Conservation (phyloP, 805 yeast species). For the Candida railenensis region DNA sequence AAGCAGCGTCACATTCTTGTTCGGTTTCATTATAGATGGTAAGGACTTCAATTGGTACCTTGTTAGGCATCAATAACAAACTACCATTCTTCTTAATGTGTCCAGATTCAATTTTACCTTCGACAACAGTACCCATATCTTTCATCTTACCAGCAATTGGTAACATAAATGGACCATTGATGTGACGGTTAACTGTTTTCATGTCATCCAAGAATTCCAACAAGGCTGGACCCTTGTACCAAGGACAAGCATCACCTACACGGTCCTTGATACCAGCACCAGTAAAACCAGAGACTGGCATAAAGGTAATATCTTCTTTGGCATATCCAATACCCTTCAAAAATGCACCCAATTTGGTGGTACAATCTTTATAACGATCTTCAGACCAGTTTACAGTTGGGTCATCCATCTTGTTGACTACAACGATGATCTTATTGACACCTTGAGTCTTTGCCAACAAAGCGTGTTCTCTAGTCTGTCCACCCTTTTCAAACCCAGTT, state of each 20-base stretch:
- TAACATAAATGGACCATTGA: constrained; percentile 95
- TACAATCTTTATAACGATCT: constrained; percentile 96
- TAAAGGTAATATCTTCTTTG: constrained; percentile 80
- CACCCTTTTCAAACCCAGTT: constrained; percentile 98
- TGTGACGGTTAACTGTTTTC: constrained; percentile 78
- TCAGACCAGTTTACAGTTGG: constrained; percentile 95
- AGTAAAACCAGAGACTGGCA: constrained; percentile 98
- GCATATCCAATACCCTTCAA: constrained; percentile 87
- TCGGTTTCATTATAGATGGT: constrained; percentile 94
- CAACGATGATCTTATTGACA: constrained; percentile 89
- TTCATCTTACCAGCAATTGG: constrained; percentile 94
- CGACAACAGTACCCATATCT: constrained; percentile 96
- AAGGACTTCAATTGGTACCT: constrained; percentile 75
- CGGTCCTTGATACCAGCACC: constrained; percentile 96
- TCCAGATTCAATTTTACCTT: constrained; percentile 98
- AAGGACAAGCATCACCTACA: constrained; percentile 74
- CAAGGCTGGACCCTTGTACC: constrained; percentile 93
- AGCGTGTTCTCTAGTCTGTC: constrained; percentile 98
- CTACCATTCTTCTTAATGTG: constrained; percentile 76
- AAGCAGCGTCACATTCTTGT: constrained; percentile 85
- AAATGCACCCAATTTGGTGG: constrained; percentile 70
- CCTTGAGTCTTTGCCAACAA: constrained; percentile 97
- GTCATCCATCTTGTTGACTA: constrained; percentile 98
- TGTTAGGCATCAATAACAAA: constrained; percentile 91
- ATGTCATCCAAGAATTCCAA: constrained; percentile 85